Conservation (phyloP, 2,329 filamentous ascomycete species). For the Periconia macrospinosa region DNA sequence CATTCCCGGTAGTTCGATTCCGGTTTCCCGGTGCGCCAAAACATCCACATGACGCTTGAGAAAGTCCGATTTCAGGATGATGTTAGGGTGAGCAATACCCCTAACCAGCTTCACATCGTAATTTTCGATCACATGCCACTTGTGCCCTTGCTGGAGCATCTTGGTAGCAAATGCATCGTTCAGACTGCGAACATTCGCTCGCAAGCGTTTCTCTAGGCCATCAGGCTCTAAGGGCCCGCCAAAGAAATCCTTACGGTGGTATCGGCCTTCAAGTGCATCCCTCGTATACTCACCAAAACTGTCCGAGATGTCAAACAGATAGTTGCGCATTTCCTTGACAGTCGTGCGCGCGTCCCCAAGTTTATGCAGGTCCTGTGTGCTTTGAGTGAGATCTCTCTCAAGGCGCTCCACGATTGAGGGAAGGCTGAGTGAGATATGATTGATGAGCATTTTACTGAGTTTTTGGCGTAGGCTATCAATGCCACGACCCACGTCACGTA, state of each 20-base stretch:
- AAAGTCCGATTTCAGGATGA: slow-evolving; percentile 15
- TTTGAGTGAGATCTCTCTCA: slow-evolving; percentile 19
- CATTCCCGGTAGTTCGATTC: slow-evolving; percentile 40
- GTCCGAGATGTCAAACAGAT: slow-evolving; percentile 47
- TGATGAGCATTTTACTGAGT: slow-evolving; percentile 53
- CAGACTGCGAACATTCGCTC: slow-evolving; percentile 31
- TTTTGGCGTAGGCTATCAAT: slow-evolving; percentile 44
- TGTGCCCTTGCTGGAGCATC: slow-evolving; percentile 14
- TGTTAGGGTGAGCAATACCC: slow-evolving; percentile 4
- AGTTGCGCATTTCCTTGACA: slow-evolving; percentile 49
- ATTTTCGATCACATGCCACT: slow-evolving; percentile 11
- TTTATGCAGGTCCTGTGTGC: slow-evolving; percentile 36
- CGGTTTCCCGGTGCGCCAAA: slow-evolving; percentile 28
- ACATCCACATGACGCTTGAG: slow-evolving; percentile 12
- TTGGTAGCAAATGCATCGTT: slow-evolving; percentile 49
- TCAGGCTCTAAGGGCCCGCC: slow-evolving; percentile 2
- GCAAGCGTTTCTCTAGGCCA: slow-evolving; percentile 5
- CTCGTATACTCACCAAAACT: slow-evolving; percentile 6
- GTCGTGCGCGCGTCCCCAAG: slow-evolving; percentile 54
- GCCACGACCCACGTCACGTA: slow-evolving; percentile 4
- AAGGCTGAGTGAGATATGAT: slow-evolving; percentile 30
- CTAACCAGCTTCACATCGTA: slow-evolving; percentile 5
- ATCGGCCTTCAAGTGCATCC: slow-evolving; percentile 6
- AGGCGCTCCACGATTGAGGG: slow-evolving; percentile 25
- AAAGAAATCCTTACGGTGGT: slow-evolving; percentile 6